phyloP scores from a whole-genome alignment of 2,329 filamentous ascomycete species.

The Xylaria sp. region DNA sequence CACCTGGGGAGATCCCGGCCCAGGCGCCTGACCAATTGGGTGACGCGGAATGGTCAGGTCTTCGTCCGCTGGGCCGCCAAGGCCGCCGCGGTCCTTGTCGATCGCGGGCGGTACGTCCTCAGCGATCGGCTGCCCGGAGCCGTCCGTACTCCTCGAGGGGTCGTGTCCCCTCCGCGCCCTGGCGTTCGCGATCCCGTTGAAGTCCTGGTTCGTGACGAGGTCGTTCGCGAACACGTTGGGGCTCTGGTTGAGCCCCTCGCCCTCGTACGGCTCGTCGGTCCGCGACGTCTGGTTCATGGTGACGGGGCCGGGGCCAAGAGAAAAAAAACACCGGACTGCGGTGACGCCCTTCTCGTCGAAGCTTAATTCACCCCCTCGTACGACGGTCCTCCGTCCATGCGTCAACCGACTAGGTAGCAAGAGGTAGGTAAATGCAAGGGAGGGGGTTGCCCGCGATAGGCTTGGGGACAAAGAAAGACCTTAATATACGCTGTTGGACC shows the following conservation, averaged over 20 bases:
- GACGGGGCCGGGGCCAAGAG: conserved; percentile 2
- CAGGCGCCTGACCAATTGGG: conserved; percentile 29
- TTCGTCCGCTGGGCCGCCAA: not conserved
- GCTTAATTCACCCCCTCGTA: not conserved
- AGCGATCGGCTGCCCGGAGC: conserved; percentile 33
- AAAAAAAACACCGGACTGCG: conserved; percentile 5
- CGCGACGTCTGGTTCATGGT: conserved; percentile 40
- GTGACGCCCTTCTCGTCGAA: conserved; percentile 7
- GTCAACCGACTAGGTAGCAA: no score
- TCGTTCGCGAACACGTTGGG: conserved; percentile 56
- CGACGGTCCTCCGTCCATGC: no score
- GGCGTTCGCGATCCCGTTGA: conserved; percentile 55
- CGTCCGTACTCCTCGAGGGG: conserved; percentile 28
- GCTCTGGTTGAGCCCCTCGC: conserved; percentile 56
- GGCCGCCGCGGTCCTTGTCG: conserved; percentile 26
- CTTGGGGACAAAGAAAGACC: no score
- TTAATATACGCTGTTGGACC: no score
- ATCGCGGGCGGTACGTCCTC: conserved; percentile 20
- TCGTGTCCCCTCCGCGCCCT: conserved; percentile 32
- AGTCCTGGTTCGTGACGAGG: conserved; percentile 58
- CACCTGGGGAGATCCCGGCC: conserved; percentile 19
- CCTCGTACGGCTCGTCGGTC: conserved; percentile 43
- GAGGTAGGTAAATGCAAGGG: no score
- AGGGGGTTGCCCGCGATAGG: no score
- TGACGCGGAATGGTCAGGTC: conserved; percentile 26